Conservation (phyloP, 192 early-diverging fungal species). For the Linnemannia schmuckeri region DNA sequence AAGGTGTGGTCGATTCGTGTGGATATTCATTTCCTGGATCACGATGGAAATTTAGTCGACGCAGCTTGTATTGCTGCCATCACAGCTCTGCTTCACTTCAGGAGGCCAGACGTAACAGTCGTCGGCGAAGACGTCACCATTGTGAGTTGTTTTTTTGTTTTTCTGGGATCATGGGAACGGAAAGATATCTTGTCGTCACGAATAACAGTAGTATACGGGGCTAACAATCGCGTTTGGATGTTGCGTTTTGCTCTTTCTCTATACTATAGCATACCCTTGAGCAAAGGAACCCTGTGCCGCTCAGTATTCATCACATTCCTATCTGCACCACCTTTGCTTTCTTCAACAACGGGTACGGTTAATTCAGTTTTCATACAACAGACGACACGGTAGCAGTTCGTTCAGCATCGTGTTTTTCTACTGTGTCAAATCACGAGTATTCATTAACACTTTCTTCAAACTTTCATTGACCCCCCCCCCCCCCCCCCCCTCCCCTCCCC, state of each 20-base stretch:
- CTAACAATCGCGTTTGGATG: background rate
- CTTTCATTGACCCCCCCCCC: background rate
- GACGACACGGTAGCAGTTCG: background rate
- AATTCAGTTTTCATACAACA: background rate
- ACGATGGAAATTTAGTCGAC: slow-evolving; percentile 95
- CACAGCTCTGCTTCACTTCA: slow-evolving; percentile 89
- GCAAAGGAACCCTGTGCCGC: slow-evolving; percentile 92
- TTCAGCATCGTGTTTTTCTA: background rate
- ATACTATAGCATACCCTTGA: slow-evolving; percentile 81
- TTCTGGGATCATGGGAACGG: background rate
- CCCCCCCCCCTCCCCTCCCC: too few relatives aligned
- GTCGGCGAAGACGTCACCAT: slow-evolving; percentile 91
- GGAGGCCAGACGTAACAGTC: slow-evolving; percentile 95
- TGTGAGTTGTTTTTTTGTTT: slow-evolving; percentile 64
- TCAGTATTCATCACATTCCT: slow-evolving; percentile 96
- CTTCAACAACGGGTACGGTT: slow-evolving; percentile 81
- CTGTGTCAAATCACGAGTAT: too few relatives aligned
- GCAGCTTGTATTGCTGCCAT: slow-evolving; percentile 93
- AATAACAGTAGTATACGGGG: background rate
- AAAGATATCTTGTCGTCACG: background rate
- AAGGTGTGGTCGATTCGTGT: slow-evolving; percentile 96
- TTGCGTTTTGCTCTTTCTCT: background rate
- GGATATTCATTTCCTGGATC: slow-evolving; percentile 92
- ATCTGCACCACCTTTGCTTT: slow-evolving; percentile 94
- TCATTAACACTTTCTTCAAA: background rate